Conservation (phyloP, 202 grass and related monocot genomes). For the Brachypodium distachyon region DNA sequence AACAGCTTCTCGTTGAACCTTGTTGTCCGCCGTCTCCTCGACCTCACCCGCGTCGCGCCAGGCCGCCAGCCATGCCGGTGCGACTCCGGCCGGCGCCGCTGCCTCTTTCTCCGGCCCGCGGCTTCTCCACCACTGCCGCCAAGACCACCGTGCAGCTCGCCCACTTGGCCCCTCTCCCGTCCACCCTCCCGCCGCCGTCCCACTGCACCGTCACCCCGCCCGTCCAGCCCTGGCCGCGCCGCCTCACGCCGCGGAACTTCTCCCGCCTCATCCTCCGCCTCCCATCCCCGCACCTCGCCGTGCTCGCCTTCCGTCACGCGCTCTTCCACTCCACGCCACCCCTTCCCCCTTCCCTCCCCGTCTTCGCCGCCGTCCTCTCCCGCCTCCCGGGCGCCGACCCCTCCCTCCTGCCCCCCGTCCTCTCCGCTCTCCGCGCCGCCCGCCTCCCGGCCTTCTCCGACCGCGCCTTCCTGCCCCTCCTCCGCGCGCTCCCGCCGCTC, state of each 20-base stretch:
- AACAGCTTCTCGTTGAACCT: no score
- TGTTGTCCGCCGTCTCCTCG: neutral
- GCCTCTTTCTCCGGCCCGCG: neutral
- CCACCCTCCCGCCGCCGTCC: slow-evolving; percentile 19
- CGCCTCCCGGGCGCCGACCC: slow-evolving; percentile 17
- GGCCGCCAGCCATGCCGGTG: neutral
- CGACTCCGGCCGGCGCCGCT: neutral
- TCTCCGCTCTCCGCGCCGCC: slow-evolving; percentile 39
- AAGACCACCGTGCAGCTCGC: slow-evolving; percentile 25
- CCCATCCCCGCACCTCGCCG: slow-evolving; percentile 15
- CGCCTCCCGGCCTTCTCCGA: slow-evolving; percentile 43
- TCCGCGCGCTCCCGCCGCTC: slow-evolving; percentile 51
- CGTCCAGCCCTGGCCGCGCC: slow-evolving; percentile 45
- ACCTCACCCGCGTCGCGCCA: neutral
- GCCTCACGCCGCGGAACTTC: slow-evolving; percentile 35
- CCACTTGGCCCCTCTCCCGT: slow-evolving; percentile 23
- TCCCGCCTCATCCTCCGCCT: slow-evolving; percentile 30
- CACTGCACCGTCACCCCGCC: slow-evolving; percentile 49
- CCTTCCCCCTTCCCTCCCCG: slow-evolving; percentile 21
- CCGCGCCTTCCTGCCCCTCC: slow-evolving; percentile 49
- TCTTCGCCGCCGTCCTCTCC: slow-evolving; percentile 40
- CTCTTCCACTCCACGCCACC: slow-evolving; percentile 24
- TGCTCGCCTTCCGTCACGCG: slow-evolving; percentile 39
- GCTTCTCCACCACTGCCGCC: slow-evolving; percentile 10
- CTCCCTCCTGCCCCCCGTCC: slow-evolving; percentile 23